phyloP scores from a whole-genome alignment of 192 early-diverging fungal species.

The Pilobolus umbonatus region DNA sequence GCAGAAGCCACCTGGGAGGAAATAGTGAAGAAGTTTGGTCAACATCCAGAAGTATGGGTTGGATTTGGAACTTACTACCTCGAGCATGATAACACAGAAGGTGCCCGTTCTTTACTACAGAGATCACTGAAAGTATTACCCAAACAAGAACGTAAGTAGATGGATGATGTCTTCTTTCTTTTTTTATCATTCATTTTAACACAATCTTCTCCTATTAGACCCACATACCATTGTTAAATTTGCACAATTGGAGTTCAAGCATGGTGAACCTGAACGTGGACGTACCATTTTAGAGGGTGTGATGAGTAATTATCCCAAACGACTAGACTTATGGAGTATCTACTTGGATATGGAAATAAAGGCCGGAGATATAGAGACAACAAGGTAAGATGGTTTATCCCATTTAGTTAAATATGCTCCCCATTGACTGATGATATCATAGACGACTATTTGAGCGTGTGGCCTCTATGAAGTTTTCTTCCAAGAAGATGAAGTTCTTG shows the following conservation, averaged over 20 bases:
- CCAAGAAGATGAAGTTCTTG: constrained; percentile 99
- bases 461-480: constrained; percentile 83
- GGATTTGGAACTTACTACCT: constrained; percentile 78
- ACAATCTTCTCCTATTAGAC: constrained; percentile 34
- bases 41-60: constrained; percentile 90
- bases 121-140: constrained; percentile 77
- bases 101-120: constrained; percentile 78
- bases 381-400: constrained; percentile 42
- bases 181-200: constrained; percentile 10
- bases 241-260: constrained; percentile 96
- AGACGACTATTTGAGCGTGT: constrained; percentile 85
- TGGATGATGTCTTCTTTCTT: background rate
- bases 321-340: constrained; percentile 93
- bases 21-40: constrained; percentile 81
- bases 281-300: constrained; percentile 97
- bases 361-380: constrained; percentile 59
- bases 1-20: constrained; percentile 42
- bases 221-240: constrained; percentile 93
- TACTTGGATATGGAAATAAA: constrained; percentile 97
- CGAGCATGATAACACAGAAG: constrained; percentile 64
- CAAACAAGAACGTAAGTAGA: constrained; percentile 83
- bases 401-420: background rate
- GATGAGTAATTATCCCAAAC: constrained; percentile 87
- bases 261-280: constrained; percentile 94
- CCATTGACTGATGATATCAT: constrained; percentile 4